Base-by-base conservation (phyloP, 345 rosid species). In the Anacardium occidentale region DNA sequence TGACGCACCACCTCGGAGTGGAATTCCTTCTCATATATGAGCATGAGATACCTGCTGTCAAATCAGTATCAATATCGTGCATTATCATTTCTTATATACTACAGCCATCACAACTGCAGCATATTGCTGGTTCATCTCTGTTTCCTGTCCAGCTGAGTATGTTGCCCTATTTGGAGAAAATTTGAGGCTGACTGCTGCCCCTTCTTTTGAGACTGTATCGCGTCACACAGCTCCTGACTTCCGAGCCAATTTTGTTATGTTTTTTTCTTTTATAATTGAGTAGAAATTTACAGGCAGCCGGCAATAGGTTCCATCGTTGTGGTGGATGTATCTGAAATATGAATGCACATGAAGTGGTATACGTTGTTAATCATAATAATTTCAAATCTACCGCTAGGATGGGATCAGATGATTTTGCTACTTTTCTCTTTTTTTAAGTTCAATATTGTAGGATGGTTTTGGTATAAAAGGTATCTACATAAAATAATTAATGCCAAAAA, bases 11-110 rank as follows among this genome's bases (percentile, higher is more conserved):
- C 67, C 85, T 45, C 77, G 86, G 40, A 84, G 82, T n/a, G 90
- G 89, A 73, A 86, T 87, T 83, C 83, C 83, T 64, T 80, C 13
- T 55, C 81, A 89, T 70, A 87, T 90, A 81, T 90, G 84, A 89
- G 66, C 56, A 12, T 52, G 12, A 55, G 53, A 64, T 5, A 5
- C 42, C 42, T 7, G 42, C 42, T 5, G 9, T 37, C 42, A 7
- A 0, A 37, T 37, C 42, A 37, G 13, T 17, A 68, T 22, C 7
- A 9, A 44, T 34, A 62, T 62, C 57, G 50, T 57, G 65, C 53
- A 69, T 10, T 63, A 64, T 42, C 37, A 40, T 58, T 37, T 12
- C 32, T 5, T 40, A 24, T 9, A 70, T 47, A 50, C 45, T 57
- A 44, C 18, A 26, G 21, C 29, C n/a, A 69, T 69, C n/a, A 40